Evolutionary conservation across 306 rosid genomes (phyloP).

Genomic region (Prunus mongolica): DNA sequence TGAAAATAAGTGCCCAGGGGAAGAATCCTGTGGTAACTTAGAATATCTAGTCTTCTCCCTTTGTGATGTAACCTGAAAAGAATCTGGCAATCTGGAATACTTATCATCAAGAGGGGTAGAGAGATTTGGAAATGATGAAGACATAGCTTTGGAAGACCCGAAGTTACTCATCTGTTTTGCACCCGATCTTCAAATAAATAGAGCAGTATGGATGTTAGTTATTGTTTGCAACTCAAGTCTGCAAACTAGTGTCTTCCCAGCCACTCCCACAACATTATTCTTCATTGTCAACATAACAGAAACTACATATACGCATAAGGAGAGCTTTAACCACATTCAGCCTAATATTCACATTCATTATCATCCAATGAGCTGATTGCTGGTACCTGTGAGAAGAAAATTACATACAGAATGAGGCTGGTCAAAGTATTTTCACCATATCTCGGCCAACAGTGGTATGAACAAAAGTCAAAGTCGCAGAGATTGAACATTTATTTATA

Average conservation of each 20-base stretch:
- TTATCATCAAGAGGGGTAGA: conserved; percentile 34
- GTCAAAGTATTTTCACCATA: not conserved
- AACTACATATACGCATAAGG: conserved; percentile 2
- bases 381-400: conserved; percentile 14
- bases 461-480: not conserved
- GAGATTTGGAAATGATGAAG: conserved; percentile 51
- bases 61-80: conserved; percentile 46
- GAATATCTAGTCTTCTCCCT: conserved; percentile 37
- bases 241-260: conserved; percentile 14
- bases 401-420: not conserved
- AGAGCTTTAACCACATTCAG: not conserved
- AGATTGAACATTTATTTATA: not conserved
- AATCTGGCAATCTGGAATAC: conserved; percentile 41
- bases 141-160: conserved; percentile 41
- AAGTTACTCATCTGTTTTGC: conserved; percentile 48
- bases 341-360: not conserved
- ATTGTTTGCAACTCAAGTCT: not conserved
- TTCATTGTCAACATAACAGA: conserved; percentile 16
- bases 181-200: conserved; percentile 50
- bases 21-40: conserved; percentile 35
- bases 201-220: conserved; percentile 30
- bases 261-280: conserved; percentile 13
- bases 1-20: conserved; percentile 37
- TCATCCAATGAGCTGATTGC: not conserved
- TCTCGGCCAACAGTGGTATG: not conserved